A percentile compares a stretch with the other conserved stretches of the same genome.
phyloP scores from a whole-genome alignment of 2,329 filamentous ascomycete species.

The Arthrobotrys iridis region DNA sequence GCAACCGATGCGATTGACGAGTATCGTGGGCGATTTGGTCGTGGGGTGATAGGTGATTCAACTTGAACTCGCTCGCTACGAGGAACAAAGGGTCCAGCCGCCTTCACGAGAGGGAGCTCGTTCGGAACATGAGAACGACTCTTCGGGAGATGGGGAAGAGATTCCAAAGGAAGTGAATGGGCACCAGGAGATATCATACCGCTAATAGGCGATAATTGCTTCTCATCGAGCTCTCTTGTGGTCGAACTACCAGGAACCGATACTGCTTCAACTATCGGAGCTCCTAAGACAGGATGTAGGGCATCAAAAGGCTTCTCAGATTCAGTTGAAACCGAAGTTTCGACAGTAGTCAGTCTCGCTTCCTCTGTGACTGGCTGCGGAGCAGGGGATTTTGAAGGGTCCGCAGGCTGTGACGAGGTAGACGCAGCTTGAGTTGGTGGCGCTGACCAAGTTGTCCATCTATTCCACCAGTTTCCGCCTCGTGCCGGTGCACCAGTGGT shows the following conservation, averaged over 20 bases:
- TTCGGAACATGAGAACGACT: conserved; percentile 23
- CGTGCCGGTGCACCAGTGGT: not conserved
- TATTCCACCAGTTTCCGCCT: conserved; percentile 42
- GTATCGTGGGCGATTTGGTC: conserved; percentile 16
- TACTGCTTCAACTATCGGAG: not conserved
- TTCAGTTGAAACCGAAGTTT: not conserved
- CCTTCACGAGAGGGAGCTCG: conserved; percentile 36
- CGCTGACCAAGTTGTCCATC: conserved; percentile 38
- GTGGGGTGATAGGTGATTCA: conserved; percentile 45
- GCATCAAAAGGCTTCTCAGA: not conserved
- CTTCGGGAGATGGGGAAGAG: conserved; percentile 10
- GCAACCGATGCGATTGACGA: conserved; percentile 25
- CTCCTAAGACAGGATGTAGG: not conserved
- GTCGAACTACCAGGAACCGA: not conserved
- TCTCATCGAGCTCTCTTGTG: not conserved
- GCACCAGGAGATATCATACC: conserved; percentile 32
- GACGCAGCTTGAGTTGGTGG: not conserved
- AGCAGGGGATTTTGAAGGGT: not conserved
- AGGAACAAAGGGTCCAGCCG: not conserved
- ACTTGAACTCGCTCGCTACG: conserved; percentile 29
- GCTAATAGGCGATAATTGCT: conserved; percentile 18
- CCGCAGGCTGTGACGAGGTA: not conserved
- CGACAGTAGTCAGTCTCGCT: not conserved
- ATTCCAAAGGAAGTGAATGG: conserved; percentile 3
- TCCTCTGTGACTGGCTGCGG: not conserved